Base-by-base conservation (phyloP, 306 rosid genomes). In the Cicer judaicum region DNA sequence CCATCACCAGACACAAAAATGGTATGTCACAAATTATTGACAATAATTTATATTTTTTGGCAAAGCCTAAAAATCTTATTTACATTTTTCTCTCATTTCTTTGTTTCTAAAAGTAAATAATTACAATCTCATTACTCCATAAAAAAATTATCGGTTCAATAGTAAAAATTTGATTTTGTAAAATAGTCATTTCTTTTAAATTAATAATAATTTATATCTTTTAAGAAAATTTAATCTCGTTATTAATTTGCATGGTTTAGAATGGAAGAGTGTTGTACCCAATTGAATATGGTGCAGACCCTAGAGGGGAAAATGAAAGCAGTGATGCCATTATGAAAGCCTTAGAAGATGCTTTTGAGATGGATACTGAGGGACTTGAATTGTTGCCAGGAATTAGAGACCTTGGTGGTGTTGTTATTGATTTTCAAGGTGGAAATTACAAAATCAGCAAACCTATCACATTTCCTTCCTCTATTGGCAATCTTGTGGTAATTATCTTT, bases 241-340 rank as follows among this genome's bases (percentile, higher is more conserved):
- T 21, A 0, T 65, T 54, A 8, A 0, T 64, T 65, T 50, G 14
- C 18, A 12, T 61, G 5, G 14, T 10, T 43, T 9, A 85, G 89
- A 21, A 41, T 49, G 87, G 78, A 2, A 80, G 90, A 41, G 87
- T 84, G 55, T 59, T 88, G 39, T 80, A 73, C 42, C 87, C 89
- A 48, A 74, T 42, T 38, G 83, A 72, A 18, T 88, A 88, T 24
- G 93, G 93, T 7, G 93, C 89, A 73, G 93, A 88, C 50, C 90
- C 93, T 14, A 78, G 56, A 7, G 93, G 90, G 46, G 63, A 0
- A 18, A 10, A 40, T 7, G 93, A 88, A 10, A 88, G 93, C 71
- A 80, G 84, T 10, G 85, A 61, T 7, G 90, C 90, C 6, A 76
- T 86, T 6, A 5, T 73, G 50, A 77, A 78, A 65, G 80, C 89